Evolutionary conservation across 306 rosid species (phyloP).

Genomic region (Inga laurina): DNA sequence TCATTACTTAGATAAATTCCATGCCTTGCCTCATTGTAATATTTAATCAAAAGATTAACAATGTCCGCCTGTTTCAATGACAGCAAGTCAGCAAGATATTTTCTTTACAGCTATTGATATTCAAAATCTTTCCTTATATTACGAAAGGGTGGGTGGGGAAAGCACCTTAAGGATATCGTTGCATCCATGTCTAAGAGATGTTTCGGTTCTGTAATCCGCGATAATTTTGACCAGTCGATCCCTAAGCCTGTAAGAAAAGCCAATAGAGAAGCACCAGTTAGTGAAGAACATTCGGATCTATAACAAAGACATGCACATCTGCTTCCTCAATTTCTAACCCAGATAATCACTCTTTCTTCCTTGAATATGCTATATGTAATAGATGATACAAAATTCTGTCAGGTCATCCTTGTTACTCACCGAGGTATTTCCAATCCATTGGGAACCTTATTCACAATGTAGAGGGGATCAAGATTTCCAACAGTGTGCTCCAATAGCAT

Average conservation of each 20-base stretch:
- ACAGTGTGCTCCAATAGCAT: conserved; percentile 95
- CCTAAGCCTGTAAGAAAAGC: conserved; percentile 68
- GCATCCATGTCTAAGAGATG: conserved; percentile 95
- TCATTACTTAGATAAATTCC: conserved; percentile 80
- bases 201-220: conserved; percentile 98
- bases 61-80: conserved; percentile 76
- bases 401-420: conserved; percentile 50
- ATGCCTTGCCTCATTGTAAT: conserved; percentile 91
- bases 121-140: conserved; percentile 11
- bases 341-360: not conserved
- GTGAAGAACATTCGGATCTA: conserved; percentile 22
- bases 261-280: conserved; percentile 8
- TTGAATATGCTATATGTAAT: conserved; percentile 10
- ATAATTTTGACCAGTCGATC: conserved; percentile 93
- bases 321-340: not conserved
- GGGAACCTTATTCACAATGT: conserved; percentile 96
- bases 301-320: not conserved
- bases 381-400: conserved; percentile 15
- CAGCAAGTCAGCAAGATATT: conserved; percentile 33
- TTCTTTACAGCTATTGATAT: conserved; percentile 1
- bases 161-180: conserved; percentile 93
- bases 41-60: conserved; percentile 83
- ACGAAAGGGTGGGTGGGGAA: not conserved
- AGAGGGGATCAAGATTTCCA: conserved; percentile 52
- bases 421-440: conserved; percentile 94